Evolutionary conservation across 1,284 basidiomycete genomes (phyloP).

Genomic region (Papiliotrema fonsecae): DNA sequence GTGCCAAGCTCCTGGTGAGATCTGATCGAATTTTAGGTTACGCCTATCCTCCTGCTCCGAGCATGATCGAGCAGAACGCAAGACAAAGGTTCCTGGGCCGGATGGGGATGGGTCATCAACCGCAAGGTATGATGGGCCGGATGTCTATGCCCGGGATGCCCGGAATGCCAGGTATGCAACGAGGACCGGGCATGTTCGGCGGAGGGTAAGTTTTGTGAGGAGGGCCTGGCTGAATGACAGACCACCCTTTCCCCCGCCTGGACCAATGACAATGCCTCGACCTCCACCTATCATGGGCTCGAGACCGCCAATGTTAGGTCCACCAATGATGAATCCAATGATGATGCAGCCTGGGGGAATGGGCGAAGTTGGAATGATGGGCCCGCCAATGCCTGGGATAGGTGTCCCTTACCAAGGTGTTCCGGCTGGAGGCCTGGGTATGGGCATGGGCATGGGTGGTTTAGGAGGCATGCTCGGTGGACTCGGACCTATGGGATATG

Average conservation of each 20-base stretch:
- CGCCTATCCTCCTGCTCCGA: slow-evolving; percentile 27
- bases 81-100: slow-evolving; percentile 23
- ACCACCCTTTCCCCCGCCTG: slow-evolving; percentile 1
- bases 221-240: neutral
- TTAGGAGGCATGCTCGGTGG: too few relatives aligned
- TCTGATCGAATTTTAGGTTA: slow-evolving; percentile 13
- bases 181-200: slow-evolving; percentile 4
- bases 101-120: slow-evolving; percentile 7
- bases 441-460: slow-evolving; percentile 31
- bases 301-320: slow-evolving; percentile 15
- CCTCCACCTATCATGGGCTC: slow-evolving; percentile 15
- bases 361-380: slow-evolving; percentile 48
- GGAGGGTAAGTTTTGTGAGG: neutral
- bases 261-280: slow-evolving; percentile 9
- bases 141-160: slow-evolving; percentile 2
- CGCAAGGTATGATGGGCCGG: neutral
- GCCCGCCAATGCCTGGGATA: slow-evolving; percentile 20
- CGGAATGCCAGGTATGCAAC: neutral
- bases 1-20: too few relatives aligned
- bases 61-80: slow-evolving; percentile 20
- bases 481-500: too few relatives aligned
- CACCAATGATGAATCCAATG: slow-evolving; percentile 13
- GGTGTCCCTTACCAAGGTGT: slow-evolving; percentile 7
- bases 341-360: slow-evolving; percentile 9
- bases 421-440: slow-evolving; percentile 16